Conservation (phyloP, 1,139 yeast species). For the Geotrichum klebahnii region DNA sequence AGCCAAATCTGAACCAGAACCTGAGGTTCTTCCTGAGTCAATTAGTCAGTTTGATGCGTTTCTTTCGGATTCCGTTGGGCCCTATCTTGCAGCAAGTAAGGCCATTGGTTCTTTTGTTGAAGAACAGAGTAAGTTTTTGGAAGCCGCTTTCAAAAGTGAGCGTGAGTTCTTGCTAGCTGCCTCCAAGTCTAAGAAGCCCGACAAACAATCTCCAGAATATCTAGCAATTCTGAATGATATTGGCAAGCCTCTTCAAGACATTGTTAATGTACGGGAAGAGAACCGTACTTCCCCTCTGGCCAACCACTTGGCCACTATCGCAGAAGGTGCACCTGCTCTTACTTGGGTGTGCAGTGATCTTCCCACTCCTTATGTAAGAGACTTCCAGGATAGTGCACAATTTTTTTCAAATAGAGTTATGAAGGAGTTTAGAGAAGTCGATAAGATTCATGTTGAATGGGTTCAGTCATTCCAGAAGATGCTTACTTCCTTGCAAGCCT, state of each 20-base stretch:
- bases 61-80: slow-evolving; percentile 51
- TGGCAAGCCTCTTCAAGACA: slow-evolving; percentile 54
- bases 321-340: slow-evolving; percentile 84
- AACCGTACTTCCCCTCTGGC: slow-evolving; percentile 63
- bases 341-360: slow-evolving; percentile 85
- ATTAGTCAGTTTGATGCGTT: slow-evolving; percentile 52
- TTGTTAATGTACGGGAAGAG: slow-evolving; percentile 62
- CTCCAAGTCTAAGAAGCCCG: slow-evolving; percentile 59
- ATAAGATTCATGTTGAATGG: slow-evolving; percentile 71
- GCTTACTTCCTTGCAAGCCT: slow-evolving; percentile 64
- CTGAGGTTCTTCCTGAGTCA: slow-evolving; percentile 28
- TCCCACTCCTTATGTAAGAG: slow-evolving; percentile 68
- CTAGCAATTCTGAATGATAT: slow-evolving; percentile 63
- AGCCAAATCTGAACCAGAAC: slow-evolving; percentile 22
- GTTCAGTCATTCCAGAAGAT: slow-evolving; percentile 59
- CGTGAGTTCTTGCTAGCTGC: slow-evolving; percentile 57
- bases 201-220: slow-evolving; percentile 49
- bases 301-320: slow-evolving; percentile 74
- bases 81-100: slow-evolving; percentile 42
- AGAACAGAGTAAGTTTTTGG: slow-evolving; percentile 35
- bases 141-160: slow-evolving; percentile 59
- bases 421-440: slow-evolving; percentile 74
- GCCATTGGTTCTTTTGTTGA: slow-evolving; percentile 21
- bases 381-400: slow-evolving; percentile 84
- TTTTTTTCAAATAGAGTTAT: slow-evolving; percentile 90